Base-by-base conservation (phyloP, 768 basidiomycete species). In the Butyriboletus loyo region DNA sequence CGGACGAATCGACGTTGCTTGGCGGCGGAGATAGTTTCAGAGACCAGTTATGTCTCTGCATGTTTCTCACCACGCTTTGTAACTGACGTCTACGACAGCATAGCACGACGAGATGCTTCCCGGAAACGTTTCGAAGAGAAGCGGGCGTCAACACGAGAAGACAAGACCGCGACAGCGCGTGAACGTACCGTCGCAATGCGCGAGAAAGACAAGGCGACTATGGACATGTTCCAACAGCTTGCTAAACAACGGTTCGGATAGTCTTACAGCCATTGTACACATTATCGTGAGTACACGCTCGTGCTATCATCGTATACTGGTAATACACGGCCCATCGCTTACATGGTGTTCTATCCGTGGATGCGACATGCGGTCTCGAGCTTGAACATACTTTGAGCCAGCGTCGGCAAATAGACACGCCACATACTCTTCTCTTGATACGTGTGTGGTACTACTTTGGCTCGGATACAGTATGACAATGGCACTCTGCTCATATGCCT, bases 151-250 rank as follows among this genome's bases (percentile, higher is more conserved):
- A 17, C 42, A 7, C 70, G 69, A 46, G 84, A 81, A 42, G 86
- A 86, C 36, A 81, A 77, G 50, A 62, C 64, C 5, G 74, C 75
- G 25, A 78, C 69, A 1, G 65, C 75, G 13, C 78, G 82, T 37
- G 91, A 94, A 64, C 80, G 87, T 50, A 76, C 79, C 0, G 74
- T 62, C 22, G 84, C 80, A 6, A 74, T 84, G 52, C 84, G 80
- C 60, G 84, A 87, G 64, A 94, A 90, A 65, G 93, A 97, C 62
- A 85, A 84, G 67, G 89, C 85, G 17, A 97, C 92, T 0, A 98
- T 98, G 92, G 92, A 92, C 52, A 95, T 94, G 92, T 93, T 97
- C 70, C 89, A 89, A 71, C 84, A 87, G 58, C 73, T 96, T 66
- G 94, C 93, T n/a, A 92, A 89, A 67, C 79, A 89, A 63, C 76